A percentile compares a stretch with the other conserved stretches of the same genome.
These are phyloP conservation scores for Daphne laureola DNA, from an alignment of 441 rosid species.

Conservation along the genomic window DNA sequence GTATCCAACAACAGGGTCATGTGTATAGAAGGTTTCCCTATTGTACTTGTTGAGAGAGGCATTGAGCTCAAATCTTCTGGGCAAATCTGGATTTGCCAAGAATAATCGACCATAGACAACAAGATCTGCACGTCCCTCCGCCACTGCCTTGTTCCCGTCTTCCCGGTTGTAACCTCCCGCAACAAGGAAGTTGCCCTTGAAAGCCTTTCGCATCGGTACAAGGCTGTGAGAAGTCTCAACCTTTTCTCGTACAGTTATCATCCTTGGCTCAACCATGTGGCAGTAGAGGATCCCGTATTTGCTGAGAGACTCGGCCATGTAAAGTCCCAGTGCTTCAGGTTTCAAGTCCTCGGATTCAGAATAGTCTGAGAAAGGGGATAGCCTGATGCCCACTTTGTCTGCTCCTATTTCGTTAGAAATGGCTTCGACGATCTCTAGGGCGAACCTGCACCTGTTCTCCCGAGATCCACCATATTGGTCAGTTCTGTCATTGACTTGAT, in stretches of 20 bases:
- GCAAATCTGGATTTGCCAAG: constrained; percentile 37
- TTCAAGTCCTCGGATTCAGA: neutral
- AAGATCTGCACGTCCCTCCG: constrained; percentile 25
- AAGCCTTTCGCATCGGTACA: constrained; percentile 38
- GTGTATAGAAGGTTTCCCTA: constrained; percentile 24
- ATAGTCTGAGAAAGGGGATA: constrained; percentile 11
- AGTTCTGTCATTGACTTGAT: constrained; percentile 20
- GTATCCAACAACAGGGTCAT: constrained; percentile 39
- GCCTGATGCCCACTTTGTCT: constrained; percentile 16
- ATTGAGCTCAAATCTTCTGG: constrained; percentile 29
- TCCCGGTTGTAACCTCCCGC: constrained; percentile 29
- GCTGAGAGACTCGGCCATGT: constrained; percentile 3
- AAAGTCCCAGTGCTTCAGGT: constrained; percentile 4
- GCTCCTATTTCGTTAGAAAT: constrained; percentile 13
- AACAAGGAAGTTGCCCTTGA: constrained; percentile 33
- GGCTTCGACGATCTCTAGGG: constrained; percentile 4
- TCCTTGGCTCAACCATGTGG: constrained; percentile 5
- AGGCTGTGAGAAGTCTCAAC: constrained; percentile 14
- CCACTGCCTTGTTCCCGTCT: constrained; percentile 27
- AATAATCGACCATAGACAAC: constrained; percentile 33
- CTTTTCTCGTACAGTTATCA: constrained; percentile 16
- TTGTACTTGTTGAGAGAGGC: constrained; percentile 31
- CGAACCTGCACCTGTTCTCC: constrained; percentile 14
- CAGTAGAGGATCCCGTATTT: constrained; percentile 4
- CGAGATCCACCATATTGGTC: constrained; percentile 21